These are phyloP conservation scores for Globisporangium acanthophoron DNA, from an alignment of 352 stramenopile species.

Conservation along the genomic window DNA sequence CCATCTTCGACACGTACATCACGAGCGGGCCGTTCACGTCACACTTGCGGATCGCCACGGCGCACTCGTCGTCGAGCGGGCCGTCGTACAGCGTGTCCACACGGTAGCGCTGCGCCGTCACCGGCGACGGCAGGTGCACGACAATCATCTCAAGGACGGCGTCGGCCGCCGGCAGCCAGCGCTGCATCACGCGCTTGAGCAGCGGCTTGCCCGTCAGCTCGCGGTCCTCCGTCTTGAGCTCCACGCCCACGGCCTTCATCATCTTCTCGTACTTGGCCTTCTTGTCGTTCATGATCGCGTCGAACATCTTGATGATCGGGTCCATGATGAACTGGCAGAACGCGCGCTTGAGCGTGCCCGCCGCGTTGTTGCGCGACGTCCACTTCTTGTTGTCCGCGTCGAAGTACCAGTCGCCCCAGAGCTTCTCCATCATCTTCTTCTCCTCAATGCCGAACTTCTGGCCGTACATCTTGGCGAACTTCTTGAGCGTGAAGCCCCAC, in stretches of 20 bases:
- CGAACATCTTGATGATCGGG: conserved; percentile 99
- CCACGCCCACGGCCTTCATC: conserved; percentile 94
- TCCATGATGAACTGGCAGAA: conserved; percentile 99
- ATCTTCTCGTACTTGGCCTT: conserved; percentile 98
- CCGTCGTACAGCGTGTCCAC: conserved; percentile 98
- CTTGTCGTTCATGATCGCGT: conserved; percentile 99
- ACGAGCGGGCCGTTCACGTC: conserved; percentile 97
- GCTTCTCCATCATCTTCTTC: conserved; percentile 99
- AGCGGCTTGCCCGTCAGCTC: conserved; percentile 96
- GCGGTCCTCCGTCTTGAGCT: conserved; percentile 97
- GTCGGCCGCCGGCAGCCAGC: conserved; percentile 98
- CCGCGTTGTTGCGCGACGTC: conserved; percentile 92
- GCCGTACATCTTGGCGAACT: conserved; percentile 98
- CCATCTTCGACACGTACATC: conserved; percentile 99
- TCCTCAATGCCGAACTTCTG: conserved; percentile 98
- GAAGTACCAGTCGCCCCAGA: conserved; percentile 99
- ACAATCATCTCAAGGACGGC: conserved; percentile 99
- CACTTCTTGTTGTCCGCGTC: conserved; percentile 95
- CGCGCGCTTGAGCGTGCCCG: conserved; percentile 93
- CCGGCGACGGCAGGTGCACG: conserved; percentile 96
- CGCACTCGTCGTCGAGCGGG: conserved; percentile 96
- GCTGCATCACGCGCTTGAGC: conserved; percentile 98
- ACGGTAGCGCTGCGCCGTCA: conserved; percentile 97
- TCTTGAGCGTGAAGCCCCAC: conserved; percentile 99
- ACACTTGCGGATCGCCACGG: conserved; percentile 97